Evolutionary conservation across 495 filamentous ascomycete species (phyloP), one percentile per base, ranked within the genome.

Genomic region (Aspergillus mulundensis): DNA sequence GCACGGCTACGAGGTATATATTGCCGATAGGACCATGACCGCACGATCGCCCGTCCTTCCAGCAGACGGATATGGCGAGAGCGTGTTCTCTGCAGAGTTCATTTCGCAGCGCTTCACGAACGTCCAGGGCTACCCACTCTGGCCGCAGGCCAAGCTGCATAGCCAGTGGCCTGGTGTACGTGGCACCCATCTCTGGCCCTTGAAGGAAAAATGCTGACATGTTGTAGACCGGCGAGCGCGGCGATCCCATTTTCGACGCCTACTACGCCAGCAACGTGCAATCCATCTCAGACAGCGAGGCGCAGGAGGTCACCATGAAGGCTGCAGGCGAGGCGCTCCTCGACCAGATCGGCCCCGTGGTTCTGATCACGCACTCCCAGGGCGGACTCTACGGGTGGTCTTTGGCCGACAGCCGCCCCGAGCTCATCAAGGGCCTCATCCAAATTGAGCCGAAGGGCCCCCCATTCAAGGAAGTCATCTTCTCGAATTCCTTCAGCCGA

Each of bases 371-470:
- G 2, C 80, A 85, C 54, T 83, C 81, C 15, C 78, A 81, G 42
- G 80, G 76, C 34, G 77, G 76, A n/a, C 60, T 74, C 10, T 67
- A 74, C 24, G 71, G 71, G 14, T 82, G 79, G 80, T 59, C 79
- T 7, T 63, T 69, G 41, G 75, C 74, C 8, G 82, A 84, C 59
- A 54, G 61, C 3, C 66, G 69, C 0, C 79, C 78, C 8, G 39
- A 72, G 0, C 67, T 77, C 10, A 75, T 84, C 21, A 69, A 71
- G 23, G 70, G 63, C 10, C 72, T 84, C 34, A 61, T 84, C 16
- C 71, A 71, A 0, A 57, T 86, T 18, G 83, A 85, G 65, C 83
- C 82, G 0, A 62, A 66, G 2, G 81, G 82, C 16, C 79, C 81
- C 12, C 81, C 81, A 0, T 82, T 81, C 58, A 62, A 61, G 32